These are phyloP conservation scores for Achaetomiella virescens DNA, from an alignment of 495 filamentous ascomycete genomes.

Conservation along the genomic window DNA sequence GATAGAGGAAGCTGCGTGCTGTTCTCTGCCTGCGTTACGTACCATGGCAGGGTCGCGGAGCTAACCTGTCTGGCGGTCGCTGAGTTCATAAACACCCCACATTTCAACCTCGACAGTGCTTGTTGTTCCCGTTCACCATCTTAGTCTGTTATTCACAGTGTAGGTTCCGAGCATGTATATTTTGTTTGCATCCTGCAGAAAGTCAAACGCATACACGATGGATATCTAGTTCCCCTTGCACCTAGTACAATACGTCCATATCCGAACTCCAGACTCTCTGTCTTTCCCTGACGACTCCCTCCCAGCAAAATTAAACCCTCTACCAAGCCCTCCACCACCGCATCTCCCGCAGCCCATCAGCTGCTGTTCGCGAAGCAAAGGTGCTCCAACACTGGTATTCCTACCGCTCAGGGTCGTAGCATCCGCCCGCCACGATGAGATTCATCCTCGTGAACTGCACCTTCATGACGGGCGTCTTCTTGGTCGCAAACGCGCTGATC, in stretches of 20 bases:
- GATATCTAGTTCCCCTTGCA: not conserved
- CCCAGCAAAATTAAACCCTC: not conserved
- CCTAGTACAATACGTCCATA: not conserved
- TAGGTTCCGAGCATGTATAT: too few relatives aligned
- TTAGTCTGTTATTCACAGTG: too few relatives aligned
- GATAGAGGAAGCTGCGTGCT: not conserved
- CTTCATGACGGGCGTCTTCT: conserved; percentile 91
- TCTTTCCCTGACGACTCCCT: not conserved
- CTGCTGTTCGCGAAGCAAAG: not conserved
- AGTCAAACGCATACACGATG: not conserved
- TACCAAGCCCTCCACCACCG: too few relatives aligned
- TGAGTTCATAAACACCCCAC: too few relatives aligned
- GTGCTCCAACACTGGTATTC: not conserved
- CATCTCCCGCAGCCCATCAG: not conserved
- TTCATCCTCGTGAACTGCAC: conserved; percentile 93
- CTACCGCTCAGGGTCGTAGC: conserved; percentile 52
- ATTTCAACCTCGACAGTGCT: too few relatives aligned
- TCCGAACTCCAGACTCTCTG: not conserved
- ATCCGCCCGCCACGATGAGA: conserved; percentile 78
- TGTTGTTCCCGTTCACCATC: too few relatives aligned
- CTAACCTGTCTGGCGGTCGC: too few relatives aligned
- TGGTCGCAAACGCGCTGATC: conserved; percentile 87
- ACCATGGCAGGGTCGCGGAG: too few relatives aligned
- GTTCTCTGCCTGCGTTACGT: not conserved
- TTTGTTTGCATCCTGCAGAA: not conserved